Evolutionary conservation across 495 filamentous ascomycete genomes (phyloP).

Genomic region (Penicillium subrubescens): DNA sequence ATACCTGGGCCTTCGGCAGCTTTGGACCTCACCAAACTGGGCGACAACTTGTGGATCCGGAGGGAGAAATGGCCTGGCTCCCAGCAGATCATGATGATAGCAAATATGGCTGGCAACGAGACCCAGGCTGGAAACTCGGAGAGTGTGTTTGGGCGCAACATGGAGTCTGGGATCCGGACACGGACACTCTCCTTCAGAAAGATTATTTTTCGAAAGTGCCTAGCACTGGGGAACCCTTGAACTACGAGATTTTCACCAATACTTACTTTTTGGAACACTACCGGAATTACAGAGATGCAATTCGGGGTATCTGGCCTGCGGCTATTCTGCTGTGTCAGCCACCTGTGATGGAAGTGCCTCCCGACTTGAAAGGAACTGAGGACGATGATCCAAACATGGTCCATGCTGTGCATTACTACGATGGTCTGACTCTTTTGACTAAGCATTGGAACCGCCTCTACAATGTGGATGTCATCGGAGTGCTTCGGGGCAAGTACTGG

Average conservation of each 20-base stretch:
- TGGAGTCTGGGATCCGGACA: constrained; percentile 87
- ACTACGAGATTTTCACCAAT: constrained; percentile 86
- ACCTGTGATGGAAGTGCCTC: constrained; percentile 88
- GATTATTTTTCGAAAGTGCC: constrained; percentile 87
- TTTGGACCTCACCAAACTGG: constrained; percentile 91
- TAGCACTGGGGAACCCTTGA: constrained; percentile 64
- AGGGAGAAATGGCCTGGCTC: constrained; percentile 84
- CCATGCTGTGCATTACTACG: constrained; percentile 94
- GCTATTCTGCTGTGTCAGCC: constrained; percentile 91
- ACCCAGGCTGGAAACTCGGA: constrained; percentile 85
- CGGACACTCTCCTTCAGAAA: constrained; percentile 75
- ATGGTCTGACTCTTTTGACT: constrained; percentile 93
- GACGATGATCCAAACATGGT: constrained; percentile 91
- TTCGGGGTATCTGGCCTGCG: constrained; percentile 73
- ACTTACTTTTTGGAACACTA: constrained; percentile 87
- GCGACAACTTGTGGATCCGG: constrained; percentile 78
- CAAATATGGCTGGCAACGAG: constrained; percentile 87
- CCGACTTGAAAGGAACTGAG: constrained; percentile 78
- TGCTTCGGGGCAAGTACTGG: constrained; percentile 85
- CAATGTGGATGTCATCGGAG: constrained; percentile 94
- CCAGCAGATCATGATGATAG: constrained; percentile 78
- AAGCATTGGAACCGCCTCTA: constrained; percentile 97
- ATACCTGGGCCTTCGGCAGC: constrained; percentile 90
- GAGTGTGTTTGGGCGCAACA: constrained; percentile 97
- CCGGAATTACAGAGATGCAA: constrained; percentile 69